Evolutionary conservation across 768 basidiomycete species (phyloP).

Genomic region (Serpula lacrymans): DNA sequence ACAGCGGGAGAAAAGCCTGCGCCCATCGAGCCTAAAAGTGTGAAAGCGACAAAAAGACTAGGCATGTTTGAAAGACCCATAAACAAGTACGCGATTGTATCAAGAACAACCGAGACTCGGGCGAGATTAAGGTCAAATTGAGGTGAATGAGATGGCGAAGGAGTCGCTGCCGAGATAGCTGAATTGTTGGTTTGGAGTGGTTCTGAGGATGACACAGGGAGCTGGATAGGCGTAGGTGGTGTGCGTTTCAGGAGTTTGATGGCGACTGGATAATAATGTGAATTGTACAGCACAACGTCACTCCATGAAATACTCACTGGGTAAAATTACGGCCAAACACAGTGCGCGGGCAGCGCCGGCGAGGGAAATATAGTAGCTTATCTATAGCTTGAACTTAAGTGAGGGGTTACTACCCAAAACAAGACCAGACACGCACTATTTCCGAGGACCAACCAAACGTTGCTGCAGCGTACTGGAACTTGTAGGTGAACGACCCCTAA

Average conservation of each 20-base stretch:
- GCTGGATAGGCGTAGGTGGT: conserved; percentile 18
- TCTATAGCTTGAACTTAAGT: conserved; percentile 30
- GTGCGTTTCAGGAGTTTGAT: conserved; percentile 53
- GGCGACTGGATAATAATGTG: conserved; percentile 38
- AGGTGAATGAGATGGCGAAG: conserved; percentile 32
- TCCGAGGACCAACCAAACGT: conserved; percentile 69
- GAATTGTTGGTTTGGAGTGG: conserved; percentile 7
- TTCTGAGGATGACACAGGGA: conserved; percentile 14
- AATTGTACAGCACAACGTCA: background rate
- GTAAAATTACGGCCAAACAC: conserved; percentile 54
- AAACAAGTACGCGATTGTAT: conserved; percentile 46
- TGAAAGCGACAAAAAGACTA: conserved; percentile 47
- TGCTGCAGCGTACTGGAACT: conserved; percentile 62
- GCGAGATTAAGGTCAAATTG: conserved; percentile 70
- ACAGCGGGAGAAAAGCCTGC: conserved; percentile 62
- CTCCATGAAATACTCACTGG: conserved; percentile 42
- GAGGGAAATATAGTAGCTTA: conserved; percentile 71
- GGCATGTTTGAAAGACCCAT: conserved; percentile 48
- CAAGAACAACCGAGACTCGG: conserved; percentile 56
- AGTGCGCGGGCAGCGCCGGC: conserved; percentile 52
- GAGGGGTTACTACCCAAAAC: background rate
- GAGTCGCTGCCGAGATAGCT: conserved; percentile 4
- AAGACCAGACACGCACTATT: conserved; percentile 37
- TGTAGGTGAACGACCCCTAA: conserved; percentile 55
- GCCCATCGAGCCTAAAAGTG: conserved; percentile 53